Evolutionary conservation across 2,329 filamentous ascomycete genomes (phyloP), one percentile per base, ranked within the genome.

Genomic region (Epichloe bromicola): DNA sequence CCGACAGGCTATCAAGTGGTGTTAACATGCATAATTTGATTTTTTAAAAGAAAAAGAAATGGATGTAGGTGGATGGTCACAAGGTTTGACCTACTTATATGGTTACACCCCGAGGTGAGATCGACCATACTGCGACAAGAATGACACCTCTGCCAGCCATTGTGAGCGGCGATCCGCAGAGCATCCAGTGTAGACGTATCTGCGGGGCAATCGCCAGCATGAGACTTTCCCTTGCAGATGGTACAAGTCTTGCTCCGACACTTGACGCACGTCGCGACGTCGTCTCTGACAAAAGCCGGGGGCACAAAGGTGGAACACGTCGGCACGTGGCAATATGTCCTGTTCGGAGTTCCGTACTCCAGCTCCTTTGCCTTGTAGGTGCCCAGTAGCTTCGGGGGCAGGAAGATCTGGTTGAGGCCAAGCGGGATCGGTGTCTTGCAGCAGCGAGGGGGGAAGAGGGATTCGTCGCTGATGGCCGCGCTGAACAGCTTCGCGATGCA

Each of bases 371-470:
- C 59, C 10, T 62, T 57, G 54, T 73, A 78, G 8, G 60, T 39
- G 0, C 58, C 54, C 0, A 68, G 51, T 0, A 76, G 44, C 1
- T 67, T 51, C 0, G 54, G 5, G 0, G 64, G 57, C 0, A 82
- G 62, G 45, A 73, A 66, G 1, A 56, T 39, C 0, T 59, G 60
- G 30, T 65, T 65, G 0, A 54, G 47, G 1, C 61, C 59, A 1
- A 74, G 46, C 0, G 68, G 59, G 5, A 82, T 73, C 0, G 59
- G 51, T 26, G 70, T 55, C 0, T 57, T 52, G 57, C 78, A 81
- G 61, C 78, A 82, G 2, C 68, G 66, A 0, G 78, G 76, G 78
- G 78, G 79, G 51, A 79, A 82, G 0, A 76, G 57, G 0, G 69
- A 65, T 51, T 81, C 74, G 53, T 80, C 74, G 0, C 52, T 62